These are phyloP conservation scores for Leavenworthia alabamica DNA, from an alignment of 345 rosid species.

Conservation along the genomic window DNA sequence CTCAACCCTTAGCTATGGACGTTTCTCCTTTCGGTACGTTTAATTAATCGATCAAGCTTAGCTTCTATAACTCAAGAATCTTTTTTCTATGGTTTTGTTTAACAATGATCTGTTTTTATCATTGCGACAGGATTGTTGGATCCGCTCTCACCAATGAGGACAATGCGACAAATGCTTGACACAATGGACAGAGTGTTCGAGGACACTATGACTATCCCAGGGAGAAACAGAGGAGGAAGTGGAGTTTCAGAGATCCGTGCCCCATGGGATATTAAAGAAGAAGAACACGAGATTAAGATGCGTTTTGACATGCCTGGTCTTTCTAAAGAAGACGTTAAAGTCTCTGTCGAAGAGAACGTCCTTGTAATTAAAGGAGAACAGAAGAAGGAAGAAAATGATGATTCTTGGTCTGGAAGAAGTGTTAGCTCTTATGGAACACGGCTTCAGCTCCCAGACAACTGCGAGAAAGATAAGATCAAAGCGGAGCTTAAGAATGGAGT, in stretches of 20 bases:
- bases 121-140: conserved; percentile 46
- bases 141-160: conserved; percentile 64
- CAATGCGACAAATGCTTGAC: conserved; percentile 75
- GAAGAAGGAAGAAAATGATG: conserved; percentile 45
- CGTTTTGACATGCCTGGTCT: conserved; percentile 89
- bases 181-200: conserved; percentile 68
- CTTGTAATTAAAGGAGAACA: conserved; percentile 61
- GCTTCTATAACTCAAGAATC: neutral
- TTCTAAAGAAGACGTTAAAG: conserved; percentile 64
- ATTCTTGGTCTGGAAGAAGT: conserved; percentile 42
- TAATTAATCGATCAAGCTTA: neutral
- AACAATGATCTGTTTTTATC: neutral
- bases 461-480: conserved; percentile 52
- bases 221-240: conserved; percentile 26
- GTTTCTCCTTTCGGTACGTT: conserved; percentile 62
- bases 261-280: conserved; percentile 86
- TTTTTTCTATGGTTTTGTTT: neutral
- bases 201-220: conserved; percentile 38
- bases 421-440: conserved; percentile 46
- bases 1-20: conserved; percentile 41
- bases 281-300: conserved; percentile 65
- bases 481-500: conserved; percentile 79
- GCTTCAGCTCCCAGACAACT: conserved; percentile 52
- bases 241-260: conserved; percentile 38
- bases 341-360: conserved; percentile 56